These are phyloP conservation scores for Fusarium sambucinum DNA, from an alignment of 2,329 filamentous ascomycete species.

Conservation along the genomic window DNA sequence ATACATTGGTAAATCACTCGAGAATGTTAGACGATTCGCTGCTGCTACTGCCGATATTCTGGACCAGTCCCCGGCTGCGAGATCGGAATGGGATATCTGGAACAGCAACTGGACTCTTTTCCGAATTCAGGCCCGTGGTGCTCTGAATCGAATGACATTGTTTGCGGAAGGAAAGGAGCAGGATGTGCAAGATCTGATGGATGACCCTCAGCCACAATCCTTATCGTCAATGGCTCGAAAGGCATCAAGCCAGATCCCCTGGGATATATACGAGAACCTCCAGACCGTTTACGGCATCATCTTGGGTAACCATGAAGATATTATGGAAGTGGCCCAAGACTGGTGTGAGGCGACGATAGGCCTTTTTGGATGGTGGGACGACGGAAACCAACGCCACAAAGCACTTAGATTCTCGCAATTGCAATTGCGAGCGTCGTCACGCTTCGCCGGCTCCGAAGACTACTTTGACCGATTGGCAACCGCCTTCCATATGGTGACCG, in stretches of 20 bases:
- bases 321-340: conserved; percentile 82
- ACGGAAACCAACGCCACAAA: conserved; percentile 67
- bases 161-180: conserved; percentile 82
- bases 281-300: conserved; percentile 84
- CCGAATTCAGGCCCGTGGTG: conserved; percentile 77
- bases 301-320: conserved; percentile 79
- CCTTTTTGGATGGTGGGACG: conserved; percentile 92
- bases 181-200: conserved; percentile 50
- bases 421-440: conserved; percentile 54
- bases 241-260: conserved; percentile 88
- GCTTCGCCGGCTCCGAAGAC: conserved; percentile 69
- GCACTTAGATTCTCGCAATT: conserved; percentile 57
- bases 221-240: conserved; percentile 77
- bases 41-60: conserved; percentile 77
- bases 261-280: conserved; percentile 89
- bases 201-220: conserved; percentile 59
- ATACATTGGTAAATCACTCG: conserved; percentile 81
- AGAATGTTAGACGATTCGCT: conserved; percentile 80
- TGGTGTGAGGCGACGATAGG: conserved; percentile 92
- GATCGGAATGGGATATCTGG: conserved; percentile 84
- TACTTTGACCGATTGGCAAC: conserved; percentile 81
- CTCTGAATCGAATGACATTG: conserved; percentile 76
- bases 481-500: conserved; percentile 76
- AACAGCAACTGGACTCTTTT: conserved; percentile 87
- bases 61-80: conserved; percentile 76